Conservation (phyloP, 1,139 yeast genomes). For the Hemisphaericaspora xylofermentans region DNA sequence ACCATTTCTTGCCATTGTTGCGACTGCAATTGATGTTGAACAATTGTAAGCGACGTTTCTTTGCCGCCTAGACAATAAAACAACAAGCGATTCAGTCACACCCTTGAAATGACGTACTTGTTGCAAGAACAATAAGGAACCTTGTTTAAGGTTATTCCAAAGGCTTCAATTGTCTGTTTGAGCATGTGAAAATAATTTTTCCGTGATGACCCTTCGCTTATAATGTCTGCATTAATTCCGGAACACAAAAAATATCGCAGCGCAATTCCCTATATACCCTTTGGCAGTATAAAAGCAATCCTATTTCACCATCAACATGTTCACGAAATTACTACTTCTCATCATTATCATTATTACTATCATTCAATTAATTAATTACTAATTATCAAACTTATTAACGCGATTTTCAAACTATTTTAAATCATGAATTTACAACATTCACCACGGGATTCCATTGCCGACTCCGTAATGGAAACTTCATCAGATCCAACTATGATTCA, state of each 20-base stretch:
- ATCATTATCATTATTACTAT: background rate
- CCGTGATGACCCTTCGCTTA: background rate
- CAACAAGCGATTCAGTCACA: no score
- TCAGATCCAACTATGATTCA: constrained; percentile 3
- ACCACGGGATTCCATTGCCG: background rate
- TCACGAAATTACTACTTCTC: background rate
- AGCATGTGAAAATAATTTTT: background rate
- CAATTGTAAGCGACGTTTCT: no score
- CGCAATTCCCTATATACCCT: background rate
- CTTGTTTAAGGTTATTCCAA: no score
- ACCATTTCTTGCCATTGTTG: no score
- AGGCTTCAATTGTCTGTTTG: no score
- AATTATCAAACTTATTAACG: no score
- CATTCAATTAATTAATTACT: background rate
- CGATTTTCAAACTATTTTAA: background rate
- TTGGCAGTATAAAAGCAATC: background rate
- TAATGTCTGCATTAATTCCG: background rate
- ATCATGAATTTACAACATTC: constrained; percentile 2
- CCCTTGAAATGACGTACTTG: no score
- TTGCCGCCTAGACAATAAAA: no score
- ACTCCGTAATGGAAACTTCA: background rate
- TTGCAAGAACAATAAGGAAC: no score
- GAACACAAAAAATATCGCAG: background rate
- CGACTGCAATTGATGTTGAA: no score
- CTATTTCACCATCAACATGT: background rate